Evolutionary conservation across 2,329 filamentous ascomycete genomes (phyloP).

Genomic region (Ascochyta viciae-villosae): DNA sequence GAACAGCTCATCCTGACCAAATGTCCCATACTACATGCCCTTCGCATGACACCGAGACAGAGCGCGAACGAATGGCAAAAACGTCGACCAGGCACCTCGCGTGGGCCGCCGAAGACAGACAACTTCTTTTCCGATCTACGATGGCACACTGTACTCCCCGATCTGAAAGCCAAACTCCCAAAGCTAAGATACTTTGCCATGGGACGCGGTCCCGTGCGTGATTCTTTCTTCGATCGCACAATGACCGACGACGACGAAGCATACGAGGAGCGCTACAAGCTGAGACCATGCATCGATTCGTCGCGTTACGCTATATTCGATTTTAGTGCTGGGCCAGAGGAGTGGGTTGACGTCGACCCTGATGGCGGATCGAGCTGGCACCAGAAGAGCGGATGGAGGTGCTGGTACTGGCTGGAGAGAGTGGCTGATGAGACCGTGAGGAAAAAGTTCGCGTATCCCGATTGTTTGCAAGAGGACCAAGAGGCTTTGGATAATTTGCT

Average conservation of each 20-base stretch:
- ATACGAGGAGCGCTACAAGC: constrained; percentile 2
- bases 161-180: neutral
- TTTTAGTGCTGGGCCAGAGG: neutral
- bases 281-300: neutral
- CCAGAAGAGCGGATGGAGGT: neutral
- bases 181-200: constrained; percentile 12
- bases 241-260: neutral
- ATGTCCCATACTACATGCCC: constrained; percentile 47
- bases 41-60: constrained; percentile 7
- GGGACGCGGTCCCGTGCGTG: neutral
- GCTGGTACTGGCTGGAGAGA: neutral
- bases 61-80: neutral
- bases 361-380: neutral
- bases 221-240: neutral
- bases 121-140: constrained; percentile 1
- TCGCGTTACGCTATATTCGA: constrained; percentile 10
- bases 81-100: neutral
- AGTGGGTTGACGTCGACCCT: neutral
- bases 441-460: constrained; percentile 1
- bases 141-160: constrained; percentile 5
- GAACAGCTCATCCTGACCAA: constrained; percentile 54
- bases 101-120: neutral
- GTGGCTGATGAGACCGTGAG: neutral
- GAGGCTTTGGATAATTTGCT: neutral
- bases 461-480: constrained; percentile 9